These are phyloP conservation scores for Diutina ranongensis DNA, from an alignment of 1,139 yeast species.

Conservation along the genomic window DNA sequence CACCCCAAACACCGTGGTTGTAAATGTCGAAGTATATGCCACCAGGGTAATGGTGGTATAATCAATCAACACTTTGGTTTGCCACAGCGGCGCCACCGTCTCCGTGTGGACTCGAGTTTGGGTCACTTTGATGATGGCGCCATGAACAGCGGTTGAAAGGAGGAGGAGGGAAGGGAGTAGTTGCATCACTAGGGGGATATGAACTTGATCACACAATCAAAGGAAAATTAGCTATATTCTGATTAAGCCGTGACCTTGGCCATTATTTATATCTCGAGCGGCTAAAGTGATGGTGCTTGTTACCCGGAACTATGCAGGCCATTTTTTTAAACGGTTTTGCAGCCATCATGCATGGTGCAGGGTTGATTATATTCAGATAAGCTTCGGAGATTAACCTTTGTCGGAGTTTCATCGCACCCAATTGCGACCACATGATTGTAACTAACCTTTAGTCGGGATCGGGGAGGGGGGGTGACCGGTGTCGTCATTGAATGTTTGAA, in stretches of 20 bases:
- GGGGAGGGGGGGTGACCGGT: too few relatives aligned
- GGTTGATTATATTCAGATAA: not conserved
- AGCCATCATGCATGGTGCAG: not conserved
- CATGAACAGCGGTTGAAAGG: slow-evolving; percentile 1
- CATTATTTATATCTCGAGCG: too few relatives aligned
- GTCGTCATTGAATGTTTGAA: too few relatives aligned
- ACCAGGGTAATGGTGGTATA: not conserved
- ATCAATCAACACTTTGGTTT: not conserved
- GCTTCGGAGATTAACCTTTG: too few relatives aligned
- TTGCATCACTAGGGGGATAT: slow-evolving; percentile 6
- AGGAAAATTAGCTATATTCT: not conserved
- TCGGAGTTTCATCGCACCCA: too few relatives aligned
- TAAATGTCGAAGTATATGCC: not conserved
- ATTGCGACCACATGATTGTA: too few relatives aligned
- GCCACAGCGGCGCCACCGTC: slow-evolving; percentile 1
- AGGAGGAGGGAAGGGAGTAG: slow-evolving; percentile 3
- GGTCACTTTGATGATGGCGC: slow-evolving; percentile 3
- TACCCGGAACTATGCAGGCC: too few relatives aligned
- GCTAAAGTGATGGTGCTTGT: too few relatives aligned
- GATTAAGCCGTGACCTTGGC: too few relatives aligned
- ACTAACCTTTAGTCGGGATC: too few relatives aligned
- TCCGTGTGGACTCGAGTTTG: not conserved
- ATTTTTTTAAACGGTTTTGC: too few relatives aligned
- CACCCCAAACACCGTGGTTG: slow-evolving; percentile 1
- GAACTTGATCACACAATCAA: not conserved